These are phyloP conservation scores for Fusarium setosum DNA, from an alignment of 2,329 filamentous ascomycete genomes.

Conservation along the genomic window DNA sequence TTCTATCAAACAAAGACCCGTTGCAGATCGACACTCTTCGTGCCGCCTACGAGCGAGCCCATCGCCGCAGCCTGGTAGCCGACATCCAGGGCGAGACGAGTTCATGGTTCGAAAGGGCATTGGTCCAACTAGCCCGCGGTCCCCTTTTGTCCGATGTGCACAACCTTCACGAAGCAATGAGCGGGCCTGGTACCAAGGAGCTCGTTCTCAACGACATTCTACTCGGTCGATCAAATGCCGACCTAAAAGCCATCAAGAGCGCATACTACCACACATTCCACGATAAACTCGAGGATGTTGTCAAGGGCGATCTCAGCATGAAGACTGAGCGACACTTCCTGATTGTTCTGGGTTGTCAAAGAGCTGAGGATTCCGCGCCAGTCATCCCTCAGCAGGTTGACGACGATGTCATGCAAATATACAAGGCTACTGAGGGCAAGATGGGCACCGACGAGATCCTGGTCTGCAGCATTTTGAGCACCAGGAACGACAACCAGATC, in stretches of 20 bases:
- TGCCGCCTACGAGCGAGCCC: constrained; percentile 71
- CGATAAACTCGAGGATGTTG: constrained; percentile 74
- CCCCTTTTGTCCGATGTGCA: constrained; percentile 82
- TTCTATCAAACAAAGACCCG: constrained; percentile 79
- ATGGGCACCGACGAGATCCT: constrained; percentile 79
- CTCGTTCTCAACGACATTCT: constrained; percentile 86
- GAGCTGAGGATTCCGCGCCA: constrained; percentile 82
- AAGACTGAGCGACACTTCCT: constrained; percentile 89
- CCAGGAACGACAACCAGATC: constrained; percentile 84
- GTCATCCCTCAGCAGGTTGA: constrained; percentile 80
- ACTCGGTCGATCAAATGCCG: constrained; percentile 85
- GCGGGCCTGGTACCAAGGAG: constrained; percentile 88
- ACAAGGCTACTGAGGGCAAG: constrained; percentile 80
- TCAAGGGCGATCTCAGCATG: constrained; percentile 83
- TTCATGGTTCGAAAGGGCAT: constrained; percentile 78
- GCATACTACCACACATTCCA: constrained; percentile 77
- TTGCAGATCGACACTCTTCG: constrained; percentile 79
- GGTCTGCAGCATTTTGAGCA: constrained; percentile 82
- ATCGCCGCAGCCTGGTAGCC: constrained; percentile 75
- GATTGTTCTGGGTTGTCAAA: constrained; percentile 79
- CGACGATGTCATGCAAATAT: constrained; percentile 79
- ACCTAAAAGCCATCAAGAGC: constrained; percentile 86
- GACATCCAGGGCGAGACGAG: constrained; percentile 84
- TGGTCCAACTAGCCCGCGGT: constrained; percentile 81
- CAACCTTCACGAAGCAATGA: constrained; percentile 76